Evolutionary conservation across 192 early-diverging fungal species (phyloP).

Genomic region (Coemansia sp.): DNA sequence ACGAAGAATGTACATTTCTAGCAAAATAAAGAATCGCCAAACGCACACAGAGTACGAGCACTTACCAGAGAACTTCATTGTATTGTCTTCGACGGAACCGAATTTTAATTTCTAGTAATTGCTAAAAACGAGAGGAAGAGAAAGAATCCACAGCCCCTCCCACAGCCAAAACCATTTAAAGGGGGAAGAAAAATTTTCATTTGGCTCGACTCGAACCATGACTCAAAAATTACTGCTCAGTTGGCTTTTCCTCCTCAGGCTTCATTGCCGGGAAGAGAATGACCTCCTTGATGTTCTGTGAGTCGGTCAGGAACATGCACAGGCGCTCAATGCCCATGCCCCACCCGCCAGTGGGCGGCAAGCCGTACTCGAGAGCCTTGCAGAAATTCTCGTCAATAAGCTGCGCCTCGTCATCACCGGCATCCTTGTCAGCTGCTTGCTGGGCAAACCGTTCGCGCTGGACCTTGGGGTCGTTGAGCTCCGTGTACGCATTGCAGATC

Average conservation of each 20-base stretch:
- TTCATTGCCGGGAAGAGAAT: slow-evolving; percentile 71
- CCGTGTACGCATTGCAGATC: slow-evolving; percentile 98
- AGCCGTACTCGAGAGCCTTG: slow-evolving; percentile 92
- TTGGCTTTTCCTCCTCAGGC: slow-evolving; percentile 53
- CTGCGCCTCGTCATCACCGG: slow-evolving; percentile 99
- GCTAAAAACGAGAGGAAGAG: slow-evolving; percentile 26
- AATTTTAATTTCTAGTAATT: slow-evolving; percentile 11
- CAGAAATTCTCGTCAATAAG: slow-evolving; percentile 97
- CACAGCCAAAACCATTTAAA: not conserved
- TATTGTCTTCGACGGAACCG: slow-evolving; percentile 12
- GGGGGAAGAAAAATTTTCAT: slow-evolving; percentile 7
- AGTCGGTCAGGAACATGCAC: slow-evolving; percentile 98
- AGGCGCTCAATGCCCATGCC: slow-evolving; percentile 96
- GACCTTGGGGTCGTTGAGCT: slow-evolving; percentile 99
- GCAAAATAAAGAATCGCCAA: not conserved
- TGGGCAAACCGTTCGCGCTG: slow-evolving; percentile 97
- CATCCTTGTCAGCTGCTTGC: slow-evolving; percentile 95
- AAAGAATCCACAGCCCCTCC: slow-evolving; percentile 12
- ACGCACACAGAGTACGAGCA: slow-evolving; percentile 1
- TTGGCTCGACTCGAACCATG: not conserved
- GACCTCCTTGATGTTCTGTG: slow-evolving; percentile 97
- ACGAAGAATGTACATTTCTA: slow-evolving; percentile 1
- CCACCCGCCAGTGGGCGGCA: slow-evolving; percentile 94
- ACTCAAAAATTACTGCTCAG: not conserved
- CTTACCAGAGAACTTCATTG: slow-evolving; percentile 56